Evolutionary conservation across 2,329 filamentous ascomycete species (phyloP).

Genomic region (Apiospora kogelbergensis): DNA sequence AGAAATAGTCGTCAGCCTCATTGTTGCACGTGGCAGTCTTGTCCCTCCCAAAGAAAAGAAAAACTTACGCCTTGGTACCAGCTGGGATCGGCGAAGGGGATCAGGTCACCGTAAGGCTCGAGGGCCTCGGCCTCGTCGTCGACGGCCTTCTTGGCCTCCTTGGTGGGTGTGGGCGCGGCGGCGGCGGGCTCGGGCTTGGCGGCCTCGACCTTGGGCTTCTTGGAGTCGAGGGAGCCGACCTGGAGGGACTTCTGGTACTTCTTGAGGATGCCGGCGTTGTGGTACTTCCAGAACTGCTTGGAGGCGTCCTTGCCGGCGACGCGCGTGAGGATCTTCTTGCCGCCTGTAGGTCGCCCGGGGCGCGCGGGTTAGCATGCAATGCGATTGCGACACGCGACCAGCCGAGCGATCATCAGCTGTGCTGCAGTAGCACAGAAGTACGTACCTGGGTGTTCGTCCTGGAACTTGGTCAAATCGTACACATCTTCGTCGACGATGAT

Average conservation of each 20-base stretch:
- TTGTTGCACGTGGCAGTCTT: no score
- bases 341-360: slow-evolving; percentile 38
- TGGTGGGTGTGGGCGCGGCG: slow-evolving; percentile 39
- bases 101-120: slow-evolving; percentile 80
- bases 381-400: not conserved
- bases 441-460: slow-evolving; percentile 80
- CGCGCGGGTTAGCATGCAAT: not conserved
- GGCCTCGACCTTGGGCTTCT: slow-evolving; percentile 63
- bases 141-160: slow-evolving; percentile 36
- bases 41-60: no score
- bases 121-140: slow-evolving; percentile 68
- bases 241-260: slow-evolving; percentile 78
- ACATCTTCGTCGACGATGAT: slow-evolving; percentile 94
- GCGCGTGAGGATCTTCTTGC: slow-evolving; percentile 64
- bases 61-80: slow-evolving; percentile 92
- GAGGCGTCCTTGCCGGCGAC: slow-evolving; percentile 67
- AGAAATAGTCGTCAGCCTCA: not conserved
- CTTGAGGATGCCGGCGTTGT: slow-evolving; percentile 84
- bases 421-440: not conserved
- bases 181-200: slow-evolving; percentile 46
- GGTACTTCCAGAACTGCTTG: slow-evolving; percentile 72
- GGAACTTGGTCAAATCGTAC: slow-evolving; percentile 89
- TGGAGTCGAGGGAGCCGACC: slow-evolving; percentile 85
- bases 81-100: slow-evolving; percentile 87
- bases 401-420: not conserved